Base-by-base conservation (phyloP, 345 rosid species). In the Eutrema japonicum region DNA sequence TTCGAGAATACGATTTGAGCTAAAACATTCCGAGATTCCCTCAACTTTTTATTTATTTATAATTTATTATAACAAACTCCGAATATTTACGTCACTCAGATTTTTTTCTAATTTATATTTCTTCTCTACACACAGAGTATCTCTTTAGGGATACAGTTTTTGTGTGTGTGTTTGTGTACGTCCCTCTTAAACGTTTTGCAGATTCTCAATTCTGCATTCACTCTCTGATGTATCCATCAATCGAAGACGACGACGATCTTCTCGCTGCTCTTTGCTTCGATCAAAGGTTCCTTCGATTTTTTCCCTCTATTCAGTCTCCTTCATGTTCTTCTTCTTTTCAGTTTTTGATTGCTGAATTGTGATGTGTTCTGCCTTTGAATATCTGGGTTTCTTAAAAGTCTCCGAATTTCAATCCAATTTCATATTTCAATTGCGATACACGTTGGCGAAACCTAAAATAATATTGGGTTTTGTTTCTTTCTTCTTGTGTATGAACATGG, bases 231-330 rank as follows among this genome's bases (percentile, higher is more conserved):
- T 70, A 43, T 56, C 71, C 59, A 38, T 70, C 71, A 2, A 56
- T 40, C n/a, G 38, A 55, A 6, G 60, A 70, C 22, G 71, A 63
- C 16, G 66, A 70, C 10, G 74, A 68, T 32, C 30, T 76, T 4
- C 71, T 76, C 75, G 71, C 79, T 63, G 59, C 79, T 16, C 60
- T 63, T 48, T 63, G 75, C 42, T 76, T 76, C 33, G 79, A 76
- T 70, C 79, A 70, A 70, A 70, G 75, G 79, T 76, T 36, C 7
- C 49, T 12, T 41, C 49, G 5, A 1, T 10, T 18, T 64, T 18
- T 36, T 27, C 33, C 33, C 3, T 36, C 16, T 57, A 16, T 36
- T 14, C 8, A 36, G 2, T 14, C 10, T 48, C 43, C 7, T 48
- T 49, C 57, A 10, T 47, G 5, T n/a, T 22, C 47, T 6, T 14